phyloP scores from a whole-genome alignment of 2,329 filamentous ascomycete genomes.

The Lecanosticta acicola region DNA sequence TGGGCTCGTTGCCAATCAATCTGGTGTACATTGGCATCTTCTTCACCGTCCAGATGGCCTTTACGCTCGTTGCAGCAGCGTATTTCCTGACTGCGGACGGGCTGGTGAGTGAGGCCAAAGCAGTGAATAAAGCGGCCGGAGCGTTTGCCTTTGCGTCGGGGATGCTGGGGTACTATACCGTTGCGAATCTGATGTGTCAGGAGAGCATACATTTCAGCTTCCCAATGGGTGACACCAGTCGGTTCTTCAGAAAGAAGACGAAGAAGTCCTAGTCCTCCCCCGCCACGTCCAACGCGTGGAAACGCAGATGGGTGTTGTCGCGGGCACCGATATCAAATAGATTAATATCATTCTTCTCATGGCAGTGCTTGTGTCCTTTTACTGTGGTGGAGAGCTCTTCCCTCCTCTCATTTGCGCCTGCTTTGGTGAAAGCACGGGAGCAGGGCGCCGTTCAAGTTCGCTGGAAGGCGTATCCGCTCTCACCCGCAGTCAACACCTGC shows the following conservation, averaged over 20 bases:
- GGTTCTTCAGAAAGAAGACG: slow-evolving; percentile 35
- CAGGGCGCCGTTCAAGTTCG: too few relatives aligned
- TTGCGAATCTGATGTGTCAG: slow-evolving; percentile 40
- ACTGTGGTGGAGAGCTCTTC: too few relatives aligned
- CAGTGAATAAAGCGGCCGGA: slow-evolving; percentile 42
- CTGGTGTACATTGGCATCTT: slow-evolving; percentile 47
- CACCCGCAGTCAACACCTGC: too few relatives aligned
- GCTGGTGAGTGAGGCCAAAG: slow-evolving; percentile 29
- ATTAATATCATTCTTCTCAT: too few relatives aligned
- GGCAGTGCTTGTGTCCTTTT: too few relatives aligned
- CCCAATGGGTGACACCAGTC: slow-evolving; percentile 41
- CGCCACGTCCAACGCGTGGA: too few relatives aligned
- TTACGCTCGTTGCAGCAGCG: slow-evolving; percentile 39
- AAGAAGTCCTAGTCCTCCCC: slow-evolving; percentile 5
- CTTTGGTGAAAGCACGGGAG: too few relatives aligned
- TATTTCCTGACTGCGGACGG: slow-evolving; percentile 46
- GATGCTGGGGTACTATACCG: slow-evolving; percentile 44
- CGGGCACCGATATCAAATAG: too few relatives aligned
- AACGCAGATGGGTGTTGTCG: too few relatives aligned
- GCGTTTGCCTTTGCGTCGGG: slow-evolving; percentile 45
- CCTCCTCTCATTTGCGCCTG: too few relatives aligned
- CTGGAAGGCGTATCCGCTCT: too few relatives aligned
- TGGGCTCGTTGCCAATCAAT: slow-evolving; percentile 44
- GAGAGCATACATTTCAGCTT: slow-evolving; percentile 35
- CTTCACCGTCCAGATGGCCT: slow-evolving; percentile 43